These are phyloP conservation scores for Histomonas meleagridis DNA, from an alignment of 208 protist genomes.

Conservation along the genomic window DNA sequence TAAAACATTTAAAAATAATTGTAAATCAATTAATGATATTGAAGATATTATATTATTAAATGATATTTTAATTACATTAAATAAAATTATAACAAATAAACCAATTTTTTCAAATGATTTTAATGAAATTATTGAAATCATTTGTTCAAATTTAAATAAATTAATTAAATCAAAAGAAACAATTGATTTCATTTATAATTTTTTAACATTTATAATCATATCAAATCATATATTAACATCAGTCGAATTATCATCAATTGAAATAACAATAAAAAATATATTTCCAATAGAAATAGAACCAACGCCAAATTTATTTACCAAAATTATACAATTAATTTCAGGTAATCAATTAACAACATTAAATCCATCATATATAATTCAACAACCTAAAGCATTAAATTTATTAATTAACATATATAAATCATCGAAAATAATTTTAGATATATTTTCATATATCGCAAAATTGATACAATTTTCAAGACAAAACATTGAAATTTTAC, in stretches of 20 bases:
- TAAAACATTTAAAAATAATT: neutral
- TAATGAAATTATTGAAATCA: neutral
- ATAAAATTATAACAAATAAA: no score
- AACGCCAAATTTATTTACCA: neutral
- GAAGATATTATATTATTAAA: neutral
- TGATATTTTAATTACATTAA: no score
- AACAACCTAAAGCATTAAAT: neutral
- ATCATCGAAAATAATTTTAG: neutral
- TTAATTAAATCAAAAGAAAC: neutral
- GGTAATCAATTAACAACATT: neutral
- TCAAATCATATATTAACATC: neutral
- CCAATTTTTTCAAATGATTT: neutral
- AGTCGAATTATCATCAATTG: neutral
- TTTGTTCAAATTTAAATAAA: neutral
- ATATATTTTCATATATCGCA: neutral
- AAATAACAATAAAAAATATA: neutral
- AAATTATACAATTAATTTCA: slow-evolving; percentile 5
- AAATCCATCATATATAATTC: neutral
- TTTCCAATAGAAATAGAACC: neutral
- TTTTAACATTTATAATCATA: neutral
- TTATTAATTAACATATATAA: neutral
- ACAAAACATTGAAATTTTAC: neutral
- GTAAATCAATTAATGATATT: neutral
- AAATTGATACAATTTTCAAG: neutral
- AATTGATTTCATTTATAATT: neutral